Percentiles rank a stretch among this genome's conserved stretches.
phyloP scores from a whole-genome alignment of 225 moss, liverwort and hornwort genomes.

The Takakia lepidozioides region DNA sequence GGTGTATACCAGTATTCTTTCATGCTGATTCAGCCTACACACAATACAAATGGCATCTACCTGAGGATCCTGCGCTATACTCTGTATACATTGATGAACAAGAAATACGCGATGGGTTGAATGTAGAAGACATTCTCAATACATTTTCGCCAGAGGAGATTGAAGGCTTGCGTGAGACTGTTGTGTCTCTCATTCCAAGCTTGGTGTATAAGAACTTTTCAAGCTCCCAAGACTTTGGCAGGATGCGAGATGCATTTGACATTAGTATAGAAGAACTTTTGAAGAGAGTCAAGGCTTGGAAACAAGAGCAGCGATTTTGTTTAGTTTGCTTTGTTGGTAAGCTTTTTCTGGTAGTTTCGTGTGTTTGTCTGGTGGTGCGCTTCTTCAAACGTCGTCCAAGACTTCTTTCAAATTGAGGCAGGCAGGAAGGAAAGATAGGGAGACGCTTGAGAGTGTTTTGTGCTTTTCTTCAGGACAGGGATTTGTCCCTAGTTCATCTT shows the following conservation, averaged over 20 bases:
- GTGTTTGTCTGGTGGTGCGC: neutral
- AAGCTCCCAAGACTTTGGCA: neutral
- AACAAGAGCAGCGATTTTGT: neutral
- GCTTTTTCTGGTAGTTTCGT: neutral
- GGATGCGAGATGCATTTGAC: slow-evolving; percentile 3
- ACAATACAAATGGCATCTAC: too few species aligned
- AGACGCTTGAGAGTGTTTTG: too few species aligned
- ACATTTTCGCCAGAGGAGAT: slow-evolving; percentile 2
- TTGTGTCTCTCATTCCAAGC: neutral
- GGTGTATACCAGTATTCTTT: too few species aligned
- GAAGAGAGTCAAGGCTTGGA: neutral
- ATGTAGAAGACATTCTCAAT: neutral
- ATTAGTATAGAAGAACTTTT: slow-evolving; percentile 2
- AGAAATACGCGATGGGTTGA: slow-evolving; percentile 1
- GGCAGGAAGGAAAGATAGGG: too few species aligned
- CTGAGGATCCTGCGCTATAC: too few species aligned
- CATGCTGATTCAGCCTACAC: too few species aligned
- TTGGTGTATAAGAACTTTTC: slow-evolving; percentile 2
- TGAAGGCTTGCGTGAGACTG: neutral
- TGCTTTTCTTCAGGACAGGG: too few species aligned
- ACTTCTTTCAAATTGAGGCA: too few species aligned
- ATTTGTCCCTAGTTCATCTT: too few species aligned
- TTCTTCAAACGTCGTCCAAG: too few species aligned
- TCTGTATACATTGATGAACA: too few species aligned
- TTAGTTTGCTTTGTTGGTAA: neutral